These are phyloP conservation scores for Chalaropsis ovoidea DNA, from an alignment of 2,329 filamentous ascomycete genomes.

Conservation along the genomic window DNA sequence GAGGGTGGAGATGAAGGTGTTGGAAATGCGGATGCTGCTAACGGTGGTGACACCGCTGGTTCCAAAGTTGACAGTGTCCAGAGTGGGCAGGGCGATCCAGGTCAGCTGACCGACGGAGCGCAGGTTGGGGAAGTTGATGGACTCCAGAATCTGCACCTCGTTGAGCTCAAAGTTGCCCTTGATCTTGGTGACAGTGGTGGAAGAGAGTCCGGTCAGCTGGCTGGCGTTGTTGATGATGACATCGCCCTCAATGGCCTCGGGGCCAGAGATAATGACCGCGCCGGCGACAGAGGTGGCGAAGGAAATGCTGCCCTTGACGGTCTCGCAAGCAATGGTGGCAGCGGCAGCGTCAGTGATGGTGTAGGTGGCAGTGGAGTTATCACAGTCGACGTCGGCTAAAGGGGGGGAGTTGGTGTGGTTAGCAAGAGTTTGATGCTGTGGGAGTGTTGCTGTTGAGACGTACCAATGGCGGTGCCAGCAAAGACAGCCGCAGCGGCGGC, in stretches of 20 bases:
- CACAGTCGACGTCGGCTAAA: slow-evolving; percentile 25
- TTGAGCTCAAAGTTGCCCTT: slow-evolving; percentile 59
- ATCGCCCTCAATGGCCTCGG: slow-evolving; percentile 47
- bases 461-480: slow-evolving; percentile 37
- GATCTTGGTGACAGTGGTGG: slow-evolving; percentile 53
- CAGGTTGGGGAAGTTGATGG: slow-evolving; percentile 57
- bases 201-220: slow-evolving; percentile 51
- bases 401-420: not conserved
- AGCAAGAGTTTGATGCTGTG: not conserved
- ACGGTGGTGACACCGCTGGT: slow-evolving; percentile 54
- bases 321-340: slow-evolving; percentile 53
- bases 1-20: slow-evolving; percentile 72
- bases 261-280: slow-evolving; percentile 52
- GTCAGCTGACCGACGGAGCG: slow-evolving; percentile 54
- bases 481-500: slow-evolving; percentile 39
- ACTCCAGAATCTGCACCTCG: slow-evolving; percentile 57
- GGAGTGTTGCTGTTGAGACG: slow-evolving; percentile 26
- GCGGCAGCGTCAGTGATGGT: slow-evolving; percentile 54
- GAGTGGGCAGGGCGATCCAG: slow-evolving; percentile 60
- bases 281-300: slow-evolving; percentile 38
- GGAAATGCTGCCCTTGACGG: slow-evolving; percentile 48
- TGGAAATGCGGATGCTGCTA: slow-evolving; percentile 61
- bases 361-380: slow-evolving; percentile 34
- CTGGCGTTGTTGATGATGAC: slow-evolving; percentile 49
- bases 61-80: slow-evolving; percentile 42